phyloP scores from a whole-genome alignment of 768 basidiomycete genomes.

The Collybiopsis confluens region DNA sequence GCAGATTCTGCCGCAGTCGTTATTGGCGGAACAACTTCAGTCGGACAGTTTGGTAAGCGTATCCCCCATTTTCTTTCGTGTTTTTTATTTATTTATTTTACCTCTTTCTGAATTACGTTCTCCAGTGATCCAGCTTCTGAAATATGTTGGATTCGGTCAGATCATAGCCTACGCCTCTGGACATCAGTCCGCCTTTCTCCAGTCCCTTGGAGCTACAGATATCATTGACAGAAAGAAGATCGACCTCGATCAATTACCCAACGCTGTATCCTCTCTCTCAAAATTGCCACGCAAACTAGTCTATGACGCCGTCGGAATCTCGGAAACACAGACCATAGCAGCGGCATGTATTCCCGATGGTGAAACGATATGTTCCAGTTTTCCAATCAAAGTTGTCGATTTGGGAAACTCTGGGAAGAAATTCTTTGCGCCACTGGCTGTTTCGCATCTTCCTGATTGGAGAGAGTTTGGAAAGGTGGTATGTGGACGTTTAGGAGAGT shows the following conservation, averaged over 20 bases:
- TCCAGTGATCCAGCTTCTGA: conserved; percentile 17
- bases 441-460: not conserved
- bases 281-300: not conserved
- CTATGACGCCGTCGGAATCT: not conserved
- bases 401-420: not conserved
- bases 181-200: conserved; percentile 12
- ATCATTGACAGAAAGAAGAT: conserved; percentile 17
- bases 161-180: conserved; percentile 19
- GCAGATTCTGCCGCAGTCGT: conserved; percentile 18
- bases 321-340: not conserved
- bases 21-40: conserved; percentile 12
- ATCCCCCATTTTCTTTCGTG: not conserved
- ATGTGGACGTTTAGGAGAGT: not conserved
- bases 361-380: not conserved
- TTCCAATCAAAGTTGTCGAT: not conserved
- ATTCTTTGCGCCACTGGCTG: not conserved
- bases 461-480: not conserved
- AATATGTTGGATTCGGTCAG: conserved; percentile 19
- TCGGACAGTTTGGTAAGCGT: conserved; percentile 12
- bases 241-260: not conserved
- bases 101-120: not conserved
- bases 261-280: not conserved
- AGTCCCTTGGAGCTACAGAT: conserved; percentile 21
- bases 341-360: not conserved
- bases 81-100: no score